Evolutionary conservation across 768 basidiomycete species (phyloP).

Genomic region (Lepiota subincarnata): DNA sequence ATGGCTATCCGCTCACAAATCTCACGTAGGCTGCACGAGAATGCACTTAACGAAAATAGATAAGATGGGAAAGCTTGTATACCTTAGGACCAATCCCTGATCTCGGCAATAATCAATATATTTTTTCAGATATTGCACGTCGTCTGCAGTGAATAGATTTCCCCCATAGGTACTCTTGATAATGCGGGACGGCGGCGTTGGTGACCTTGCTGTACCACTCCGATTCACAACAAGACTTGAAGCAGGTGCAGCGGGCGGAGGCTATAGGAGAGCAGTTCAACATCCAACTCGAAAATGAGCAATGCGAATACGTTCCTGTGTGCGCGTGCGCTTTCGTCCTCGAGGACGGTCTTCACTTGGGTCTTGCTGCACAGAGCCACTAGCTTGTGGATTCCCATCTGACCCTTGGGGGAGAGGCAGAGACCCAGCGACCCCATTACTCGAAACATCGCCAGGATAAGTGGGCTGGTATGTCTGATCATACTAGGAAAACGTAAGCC

Average conservation of each 20-base stretch:
- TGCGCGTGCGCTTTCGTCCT: constrained; percentile 66
- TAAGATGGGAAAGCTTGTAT: constrained; percentile 4
- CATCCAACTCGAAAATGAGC: constrained; percentile 1
- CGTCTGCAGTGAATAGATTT: constrained; percentile 82
- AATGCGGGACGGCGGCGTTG: constrained; percentile 77
- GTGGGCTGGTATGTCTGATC: constrained; percentile 42
- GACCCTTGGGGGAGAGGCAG: constrained; percentile 28
- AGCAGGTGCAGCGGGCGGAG: constrained; percentile 62
- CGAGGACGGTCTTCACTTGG: constrained; percentile 40
- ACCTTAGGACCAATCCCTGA: constrained; percentile 81
- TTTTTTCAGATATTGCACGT: constrained; percentile 77
- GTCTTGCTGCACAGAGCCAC: constrained; percentile 1
- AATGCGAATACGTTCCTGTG: constrained; percentile 37
- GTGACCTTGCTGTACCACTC: constrained; percentile 70
- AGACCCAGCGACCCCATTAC: constrained; percentile 12
- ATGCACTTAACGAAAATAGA: not conserved
- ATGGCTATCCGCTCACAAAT: constrained; percentile 86
- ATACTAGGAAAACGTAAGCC: constrained; percentile 33
- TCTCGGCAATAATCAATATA: constrained; percentile 92
- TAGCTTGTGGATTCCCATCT: constrained; percentile 16
- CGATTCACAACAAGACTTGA: constrained; percentile 64
- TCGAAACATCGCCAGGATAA: constrained; percentile 7
- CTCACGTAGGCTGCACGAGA: constrained; percentile 54
- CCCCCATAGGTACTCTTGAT: constrained; percentile 90
- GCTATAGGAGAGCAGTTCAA: constrained; percentile 27